phyloP scores from a whole-genome alignment of 2,329 filamentous ascomycete species.

The Aspergillus tanneri region DNA sequence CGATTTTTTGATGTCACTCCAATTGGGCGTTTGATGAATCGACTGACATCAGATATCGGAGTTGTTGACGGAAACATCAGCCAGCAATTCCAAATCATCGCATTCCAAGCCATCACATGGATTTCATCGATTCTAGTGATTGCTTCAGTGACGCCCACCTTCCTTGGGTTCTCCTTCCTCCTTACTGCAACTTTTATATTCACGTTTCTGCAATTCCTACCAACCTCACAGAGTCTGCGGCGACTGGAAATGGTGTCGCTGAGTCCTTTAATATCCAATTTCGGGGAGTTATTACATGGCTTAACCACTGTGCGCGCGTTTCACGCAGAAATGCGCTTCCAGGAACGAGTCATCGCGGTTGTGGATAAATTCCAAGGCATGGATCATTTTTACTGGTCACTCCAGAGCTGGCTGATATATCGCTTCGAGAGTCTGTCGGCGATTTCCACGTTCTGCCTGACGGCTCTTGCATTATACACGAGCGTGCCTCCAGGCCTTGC shows the following conservation, averaged over 20 bases:
- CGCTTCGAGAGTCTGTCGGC: constrained; percentile 74
- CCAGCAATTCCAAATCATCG: constrained; percentile 67
- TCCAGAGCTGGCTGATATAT: constrained; percentile 81
- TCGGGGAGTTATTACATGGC: constrained; percentile 81
- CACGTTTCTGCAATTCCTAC: constrained; percentile 75
- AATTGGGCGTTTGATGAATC: constrained; percentile 86
- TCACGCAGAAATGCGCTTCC: constrained; percentile 73
- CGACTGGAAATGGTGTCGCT: constrained; percentile 87
- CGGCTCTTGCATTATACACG: constrained; percentile 70
- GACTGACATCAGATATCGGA: constrained; percentile 84
- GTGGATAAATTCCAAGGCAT: constrained; percentile 90
- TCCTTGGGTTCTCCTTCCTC: constrained; percentile 68
- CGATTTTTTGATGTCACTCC: constrained; percentile 90
- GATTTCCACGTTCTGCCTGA: constrained; percentile 69
- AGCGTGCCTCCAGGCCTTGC: constrained; percentile 75
- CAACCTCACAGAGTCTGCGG: constrained; percentile 77
- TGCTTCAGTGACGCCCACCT: constrained; percentile 71
- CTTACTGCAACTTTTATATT: constrained; percentile 69
- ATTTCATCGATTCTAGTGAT: constrained; percentile 73
- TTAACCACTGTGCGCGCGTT: constrained; percentile 85
- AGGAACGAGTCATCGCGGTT: constrained; percentile 73
- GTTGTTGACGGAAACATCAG: constrained; percentile 87
- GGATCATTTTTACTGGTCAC: constrained; percentile 92
- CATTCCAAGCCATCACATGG: constrained; percentile 70
- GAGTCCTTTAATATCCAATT: constrained; percentile 87